Conservation (phyloP, 108 stramenopile genomes). For the Epithemia pelagica region DNA sequence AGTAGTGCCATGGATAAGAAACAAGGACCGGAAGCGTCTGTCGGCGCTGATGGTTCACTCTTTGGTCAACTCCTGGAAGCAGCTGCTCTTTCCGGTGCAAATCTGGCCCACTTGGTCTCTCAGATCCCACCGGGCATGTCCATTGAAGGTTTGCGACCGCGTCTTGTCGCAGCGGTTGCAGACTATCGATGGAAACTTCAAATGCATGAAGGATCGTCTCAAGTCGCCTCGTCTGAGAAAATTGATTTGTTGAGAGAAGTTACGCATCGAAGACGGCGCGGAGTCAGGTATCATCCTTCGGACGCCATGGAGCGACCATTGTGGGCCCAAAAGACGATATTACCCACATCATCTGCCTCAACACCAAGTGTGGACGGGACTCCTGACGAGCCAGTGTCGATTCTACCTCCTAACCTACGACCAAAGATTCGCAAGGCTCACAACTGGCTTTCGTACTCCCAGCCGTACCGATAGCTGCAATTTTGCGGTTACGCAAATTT, state of each 20-base stretch:
- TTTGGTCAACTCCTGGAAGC: constrained; percentile 76
- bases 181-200: constrained; percentile 72
- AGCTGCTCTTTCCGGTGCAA: constrained; percentile 69
- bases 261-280: constrained; percentile 55
- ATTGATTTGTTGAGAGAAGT: constrained; percentile 51
- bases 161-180: constrained; percentile 70
- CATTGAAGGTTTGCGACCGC: constrained; percentile 73
- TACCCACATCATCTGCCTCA: too few relatives aligned
- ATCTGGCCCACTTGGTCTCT: constrained; percentile 56
- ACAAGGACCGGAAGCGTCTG: not conserved
- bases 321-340: not conserved
- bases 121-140: constrained; percentile 68
- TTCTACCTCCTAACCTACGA: not conserved
- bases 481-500: too few relatives aligned
- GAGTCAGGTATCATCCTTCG: constrained; percentile 22
- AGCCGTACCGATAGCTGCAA: not conserved
- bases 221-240: constrained; percentile 46
- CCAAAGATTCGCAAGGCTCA: not conserved
- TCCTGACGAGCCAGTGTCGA: not conserved
- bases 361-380: too few relatives aligned
- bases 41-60: constrained; percentile 35
- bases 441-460: not conserved
- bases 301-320: not conserved
- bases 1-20: not conserved
- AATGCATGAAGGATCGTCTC: constrained; percentile 52